Evolutionary conservation across 2,329 filamentous ascomycete species (phyloP).

Genomic region (Calonectria fujianensis): DNA sequence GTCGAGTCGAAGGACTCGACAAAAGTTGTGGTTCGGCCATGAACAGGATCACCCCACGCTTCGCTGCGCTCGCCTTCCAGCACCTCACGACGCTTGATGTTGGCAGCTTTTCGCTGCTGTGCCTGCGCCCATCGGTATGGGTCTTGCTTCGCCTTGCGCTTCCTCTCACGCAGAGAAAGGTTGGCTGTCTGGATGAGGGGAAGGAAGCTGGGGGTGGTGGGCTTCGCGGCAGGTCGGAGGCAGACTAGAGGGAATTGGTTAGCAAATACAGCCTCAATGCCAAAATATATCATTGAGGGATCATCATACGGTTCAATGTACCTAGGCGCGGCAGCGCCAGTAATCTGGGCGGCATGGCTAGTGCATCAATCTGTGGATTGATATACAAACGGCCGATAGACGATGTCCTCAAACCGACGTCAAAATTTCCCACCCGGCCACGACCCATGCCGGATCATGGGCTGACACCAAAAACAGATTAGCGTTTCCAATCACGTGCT

Average conservation of each 20-base stretch:
- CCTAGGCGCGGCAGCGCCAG: conserved; percentile 75
- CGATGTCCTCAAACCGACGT: conserved; percentile 49
- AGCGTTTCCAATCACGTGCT: conserved; percentile 58
- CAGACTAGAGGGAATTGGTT: conserved; percentile 69
- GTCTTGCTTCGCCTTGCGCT: conserved; percentile 81
- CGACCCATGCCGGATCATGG: conserved; percentile 38
- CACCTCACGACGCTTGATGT: conserved; percentile 83
- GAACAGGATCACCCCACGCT: conserved; percentile 84
- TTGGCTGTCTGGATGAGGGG: conserved; percentile 79
- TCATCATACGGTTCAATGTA: conserved; percentile 74
- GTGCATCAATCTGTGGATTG: conserved; percentile 52
- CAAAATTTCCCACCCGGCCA: conserved; percentile 60
- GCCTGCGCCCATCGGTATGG: conserved; percentile 89
- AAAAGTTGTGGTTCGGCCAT: conserved; percentile 87
- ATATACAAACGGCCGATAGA: conserved; percentile 48
- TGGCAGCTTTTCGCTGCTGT: conserved; percentile 88
- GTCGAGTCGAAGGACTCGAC: conserved; percentile 86
- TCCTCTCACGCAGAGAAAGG: conserved; percentile 77
- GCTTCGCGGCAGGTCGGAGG: conserved; percentile 72
- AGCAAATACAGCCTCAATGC: conserved; percentile 41
- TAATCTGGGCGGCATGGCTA: conserved; percentile 81
- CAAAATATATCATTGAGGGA: not conserved
- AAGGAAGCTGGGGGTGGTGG: conserved; percentile 70
- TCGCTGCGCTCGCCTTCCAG: conserved; percentile 79
- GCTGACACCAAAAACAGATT: conserved; percentile 42